Base-by-base conservation (phyloP, 345 rosid species). In the Salix suchowensis region DNA sequence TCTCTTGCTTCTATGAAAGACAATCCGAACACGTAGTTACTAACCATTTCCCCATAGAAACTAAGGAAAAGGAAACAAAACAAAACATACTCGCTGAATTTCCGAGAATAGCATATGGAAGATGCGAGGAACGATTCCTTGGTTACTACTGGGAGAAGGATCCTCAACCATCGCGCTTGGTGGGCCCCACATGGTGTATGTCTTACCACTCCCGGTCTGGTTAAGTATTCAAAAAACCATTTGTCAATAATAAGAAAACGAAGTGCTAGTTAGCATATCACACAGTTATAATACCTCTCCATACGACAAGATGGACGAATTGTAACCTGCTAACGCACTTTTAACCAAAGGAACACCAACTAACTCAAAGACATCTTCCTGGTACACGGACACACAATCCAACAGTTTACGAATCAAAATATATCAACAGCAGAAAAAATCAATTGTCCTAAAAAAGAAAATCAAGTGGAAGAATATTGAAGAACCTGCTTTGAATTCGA, bases 161-260 rank as follows among this genome's bases (percentile, higher is more conserved):
- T 91, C 92, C 54, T 91, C 97, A 24, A 96, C 86, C 93, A 96
- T 93, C 36, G 99, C 92, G 72, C 99, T 89, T 62, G 96, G 97
- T 0, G 97, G 97, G 73, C 99, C 98, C 97, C 98, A 96, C 91
- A 93, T 86, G 0, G 99, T 96, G 81, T 92, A 92, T 23, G 99
- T 91, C 86, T 96, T 96, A 58, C 99, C 98, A 68, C 99, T 93
- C 86, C 97, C 99, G 39, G 92, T 92, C 99, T 96, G 39, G 40
- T 44, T 58, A 79, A 81, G 32, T 76, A 72, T 62, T 50, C 77
- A 79, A 39, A 26, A 68, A 64, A 23, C 61, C 44, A 18, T 54
- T 52, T 44, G 44, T 65, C 21, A 70, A 14, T 34, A 26, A 28
- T 67, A 67, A 50, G 2, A 34, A 39, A 42, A n/a, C 4, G 30